phyloP scores from a whole-genome alignment of 2,329 filamentous ascomycete species.

The Xylariaceae sp. region DNA sequence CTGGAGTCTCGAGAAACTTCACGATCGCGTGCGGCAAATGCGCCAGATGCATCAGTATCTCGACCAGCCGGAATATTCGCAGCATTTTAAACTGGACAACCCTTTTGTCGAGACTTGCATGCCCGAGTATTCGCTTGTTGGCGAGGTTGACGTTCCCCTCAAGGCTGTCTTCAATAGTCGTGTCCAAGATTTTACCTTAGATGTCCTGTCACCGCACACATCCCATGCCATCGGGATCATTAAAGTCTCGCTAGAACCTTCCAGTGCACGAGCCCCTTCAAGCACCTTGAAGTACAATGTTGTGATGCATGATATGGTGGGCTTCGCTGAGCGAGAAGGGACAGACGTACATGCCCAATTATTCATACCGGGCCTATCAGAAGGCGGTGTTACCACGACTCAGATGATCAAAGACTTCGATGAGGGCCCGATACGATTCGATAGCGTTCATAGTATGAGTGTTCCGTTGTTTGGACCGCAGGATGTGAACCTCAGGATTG shows the following conservation, averaged over 20 bases:
- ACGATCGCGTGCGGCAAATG: conserved; percentile 87
- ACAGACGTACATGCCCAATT: conserved; percentile 95
- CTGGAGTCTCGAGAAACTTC: conserved; percentile 93
- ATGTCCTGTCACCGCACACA: conserved; percentile 91
- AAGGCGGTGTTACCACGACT: conserved; percentile 90
- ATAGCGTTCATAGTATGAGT: conserved; percentile 98
- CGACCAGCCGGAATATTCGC: conserved; percentile 90
- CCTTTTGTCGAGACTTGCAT: conserved; percentile 91
- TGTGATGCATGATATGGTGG: conserved; percentile 93
- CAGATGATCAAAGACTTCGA: conserved; percentile 95
- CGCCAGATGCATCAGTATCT: conserved; percentile 96
- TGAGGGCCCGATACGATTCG: conserved; percentile 88
- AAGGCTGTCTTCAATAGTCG: conserved; percentile 91
- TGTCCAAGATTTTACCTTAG: conserved; percentile 90
- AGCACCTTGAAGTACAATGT: conserved; percentile 98
- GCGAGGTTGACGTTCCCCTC: conserved; percentile 89
- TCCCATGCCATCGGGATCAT: conserved; percentile 89
- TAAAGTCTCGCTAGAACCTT: conserved; percentile 88
- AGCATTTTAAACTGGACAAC: conserved; percentile 90
- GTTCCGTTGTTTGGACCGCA: conserved; percentile 77
- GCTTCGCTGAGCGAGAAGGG: conserved; percentile 93
- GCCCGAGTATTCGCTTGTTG: conserved; percentile 88
- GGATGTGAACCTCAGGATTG: conserved; percentile 77
- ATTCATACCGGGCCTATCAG: conserved; percentile 89
- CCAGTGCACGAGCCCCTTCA: conserved; percentile 86